A percentile compares a stretch with the other conserved stretches of the same genome.
These are phyloP conservation scores for Henckelia pumila DNA, from an alignment of 257 asterid genomes.

Conservation along the genomic window DNA sequence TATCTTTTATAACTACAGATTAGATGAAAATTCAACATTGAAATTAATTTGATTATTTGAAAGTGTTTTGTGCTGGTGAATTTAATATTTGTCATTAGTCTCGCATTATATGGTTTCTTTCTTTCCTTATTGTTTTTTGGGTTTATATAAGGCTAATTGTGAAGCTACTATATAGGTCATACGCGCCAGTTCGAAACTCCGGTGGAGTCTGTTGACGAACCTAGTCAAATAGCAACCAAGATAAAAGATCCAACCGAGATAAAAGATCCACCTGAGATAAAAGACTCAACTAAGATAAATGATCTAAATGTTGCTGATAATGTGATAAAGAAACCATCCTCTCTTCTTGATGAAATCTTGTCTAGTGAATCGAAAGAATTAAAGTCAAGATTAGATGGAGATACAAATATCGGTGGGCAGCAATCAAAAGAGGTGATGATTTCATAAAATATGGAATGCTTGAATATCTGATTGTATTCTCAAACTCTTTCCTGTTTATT, in stretches of 20 bases:
- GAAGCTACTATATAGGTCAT: constrained; percentile 36
- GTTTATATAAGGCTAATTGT: constrained; percentile 25
- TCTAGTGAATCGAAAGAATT: constrained; percentile 49
- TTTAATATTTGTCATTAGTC: constrained; percentile 12
- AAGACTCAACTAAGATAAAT: no score
- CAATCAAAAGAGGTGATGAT: constrained; percentile 60
- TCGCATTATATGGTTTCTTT: constrained; percentile 15
- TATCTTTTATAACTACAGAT: no score
- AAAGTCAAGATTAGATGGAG: constrained; percentile 37
- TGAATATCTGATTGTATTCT: constrained; percentile 7
- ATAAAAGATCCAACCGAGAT: constrained; percentile 39
- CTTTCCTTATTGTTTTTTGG: neutral
- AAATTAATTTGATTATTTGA: no score
- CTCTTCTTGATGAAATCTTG: constrained; percentile 76
- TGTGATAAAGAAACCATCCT: constrained; percentile 37
- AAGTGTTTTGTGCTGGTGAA: no score
- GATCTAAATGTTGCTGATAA: constrained; percentile 34
- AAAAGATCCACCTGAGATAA: constrained; percentile 19
- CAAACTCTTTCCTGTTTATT: constrained; percentile 17
- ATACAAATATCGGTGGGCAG: constrained; percentile 38
- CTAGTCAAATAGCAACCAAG: constrained; percentile 42
- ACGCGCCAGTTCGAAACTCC: constrained; percentile 34
- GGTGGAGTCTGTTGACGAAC: constrained; percentile 37
- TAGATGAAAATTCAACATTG: no score
- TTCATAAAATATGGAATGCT: constrained; percentile 11